Evolutionary conservation across 2,329 filamentous ascomycete species (phyloP).

Genomic region (Helotiales sp.): DNA sequence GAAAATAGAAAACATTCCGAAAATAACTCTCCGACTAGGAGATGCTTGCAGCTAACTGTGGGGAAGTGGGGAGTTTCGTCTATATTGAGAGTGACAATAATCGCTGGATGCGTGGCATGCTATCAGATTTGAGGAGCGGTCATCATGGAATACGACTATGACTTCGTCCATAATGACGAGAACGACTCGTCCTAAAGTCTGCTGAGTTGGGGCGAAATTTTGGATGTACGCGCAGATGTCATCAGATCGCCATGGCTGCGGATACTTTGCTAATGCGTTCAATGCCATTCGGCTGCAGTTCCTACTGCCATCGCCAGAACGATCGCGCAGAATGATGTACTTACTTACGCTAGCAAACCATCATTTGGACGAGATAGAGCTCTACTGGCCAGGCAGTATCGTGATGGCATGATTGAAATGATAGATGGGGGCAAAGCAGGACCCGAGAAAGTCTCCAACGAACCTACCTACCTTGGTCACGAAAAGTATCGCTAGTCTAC

Average conservation of each 20-base stretch:
- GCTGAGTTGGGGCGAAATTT: background rate
- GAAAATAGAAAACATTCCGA: background rate
- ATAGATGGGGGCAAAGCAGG: background rate
- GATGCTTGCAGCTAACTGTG: background rate
- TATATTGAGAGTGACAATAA: background rate
- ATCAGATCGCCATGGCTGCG: background rate
- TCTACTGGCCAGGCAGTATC: background rate
- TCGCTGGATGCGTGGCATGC: background rate
- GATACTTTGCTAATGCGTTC: background rate
- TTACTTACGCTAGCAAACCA: background rate
- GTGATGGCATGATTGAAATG: background rate
- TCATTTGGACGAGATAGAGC: background rate
- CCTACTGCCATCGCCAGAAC: background rate
- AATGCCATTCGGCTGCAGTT: background rate
- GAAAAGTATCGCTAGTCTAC: too few relatives aligned
- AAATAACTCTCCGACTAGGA: background rate
- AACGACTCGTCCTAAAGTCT: background rate
- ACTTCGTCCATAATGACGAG: background rate
- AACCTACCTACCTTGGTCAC: background rate
- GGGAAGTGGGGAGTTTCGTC: background rate
- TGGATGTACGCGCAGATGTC: background rate
- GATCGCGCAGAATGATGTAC: background rate
- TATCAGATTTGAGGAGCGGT: background rate
- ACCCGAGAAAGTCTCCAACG: background rate
- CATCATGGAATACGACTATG: background rate